Base-by-base conservation (phyloP, 176 grass and related monocot species). In the Dendrocalamus sinicus region DNA sequence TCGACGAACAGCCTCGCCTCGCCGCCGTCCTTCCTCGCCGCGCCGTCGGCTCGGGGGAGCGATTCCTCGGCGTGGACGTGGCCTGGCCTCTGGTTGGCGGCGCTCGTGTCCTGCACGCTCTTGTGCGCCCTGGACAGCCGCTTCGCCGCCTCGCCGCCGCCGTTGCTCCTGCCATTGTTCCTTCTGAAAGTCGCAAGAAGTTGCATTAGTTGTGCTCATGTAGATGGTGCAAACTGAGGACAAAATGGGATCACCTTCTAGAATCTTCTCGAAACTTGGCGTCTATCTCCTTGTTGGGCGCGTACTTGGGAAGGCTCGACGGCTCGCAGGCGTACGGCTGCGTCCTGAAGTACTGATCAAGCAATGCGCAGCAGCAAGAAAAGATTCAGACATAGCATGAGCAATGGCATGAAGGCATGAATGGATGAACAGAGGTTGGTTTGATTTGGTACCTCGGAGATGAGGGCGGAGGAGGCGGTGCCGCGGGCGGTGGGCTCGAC, bases 231-330 rank as follows among this genome's bases (percentile, higher is more conserved):
- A 7, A 64, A 30, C 24, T 7, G 62, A 64, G 26, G 62, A 28
- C 26, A 30, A 32, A 65, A 72, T 52, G 48, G 70, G 35, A 12
- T 54, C 70, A 90, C 91, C 86, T 85, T 43, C 84, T 81, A 12
- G 85, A 87, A 14, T 90, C 90, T 20, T 95, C 94, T 5, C 94
- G 90, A 66, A 91, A 59, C 84, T 96, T 96, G 61, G 90, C 92
- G 75, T 99, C 94, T 50, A 99, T 99, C 85, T 99, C 97, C 85
- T 92, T 94, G 88, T 92, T 96, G 20, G 97, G 97, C 57, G 90
- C 77, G 67, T 95, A 96, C 76, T 90, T 94, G 15, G 97, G 97
- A 89, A 96, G 70, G 87, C 84, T 92, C n/a, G 89, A 86, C 6
- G 97, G 87, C 1, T 93, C 90, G 68, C 88, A 94, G 40, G 90